Conservation (phyloP, 805 yeast species). For the Zygosaccharomyces lentus region DNA sequence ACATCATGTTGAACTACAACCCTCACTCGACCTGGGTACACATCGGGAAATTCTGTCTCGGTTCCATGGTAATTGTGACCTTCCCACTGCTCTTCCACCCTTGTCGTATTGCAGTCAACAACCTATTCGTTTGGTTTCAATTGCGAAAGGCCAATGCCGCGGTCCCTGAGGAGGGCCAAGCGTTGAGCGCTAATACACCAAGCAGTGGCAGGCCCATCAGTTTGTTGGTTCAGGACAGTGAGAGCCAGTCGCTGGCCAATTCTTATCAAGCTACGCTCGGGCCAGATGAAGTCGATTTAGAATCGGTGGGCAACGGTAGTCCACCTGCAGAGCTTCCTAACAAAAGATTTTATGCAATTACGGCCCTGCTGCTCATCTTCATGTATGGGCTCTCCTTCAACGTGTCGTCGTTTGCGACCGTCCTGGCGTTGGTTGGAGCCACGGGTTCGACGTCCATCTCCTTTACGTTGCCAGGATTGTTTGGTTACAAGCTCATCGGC, state of each 20-base stretch:
- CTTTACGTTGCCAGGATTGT: constrained; percentile 83
- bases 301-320: constrained; percentile 1
- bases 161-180: constrained; percentile 1
- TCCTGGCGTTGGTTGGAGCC: constrained; percentile 84
- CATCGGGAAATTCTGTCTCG: constrained; percentile 58
- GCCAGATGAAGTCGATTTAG: not conserved
- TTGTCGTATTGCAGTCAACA: constrained; percentile 67
- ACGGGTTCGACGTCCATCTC: constrained; percentile 92
- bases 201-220: constrained; percentile 10
- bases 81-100: constrained; percentile 82
- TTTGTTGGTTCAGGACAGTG: constrained; percentile 15
- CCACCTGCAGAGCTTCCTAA: constrained; percentile 11
- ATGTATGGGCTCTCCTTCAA: constrained; percentile 63
- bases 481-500: constrained; percentile 68
- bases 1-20: constrained; percentile 65
- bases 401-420: constrained; percentile 71
- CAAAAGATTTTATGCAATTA: constrained; percentile 31
- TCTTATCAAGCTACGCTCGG: not conserved
- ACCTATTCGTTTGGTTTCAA: constrained; percentile 50
- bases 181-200: not conserved
- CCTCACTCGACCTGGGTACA: constrained; percentile 44
- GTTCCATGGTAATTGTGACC: constrained; percentile 68
- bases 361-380: constrained; percentile 43
- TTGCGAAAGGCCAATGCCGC: constrained; percentile 11
- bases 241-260: constrained; percentile 8